These are phyloP conservation scores for Castanopsis chinensis DNA, from an alignment of 306 rosid species.

Conservation along the genomic window DNA sequence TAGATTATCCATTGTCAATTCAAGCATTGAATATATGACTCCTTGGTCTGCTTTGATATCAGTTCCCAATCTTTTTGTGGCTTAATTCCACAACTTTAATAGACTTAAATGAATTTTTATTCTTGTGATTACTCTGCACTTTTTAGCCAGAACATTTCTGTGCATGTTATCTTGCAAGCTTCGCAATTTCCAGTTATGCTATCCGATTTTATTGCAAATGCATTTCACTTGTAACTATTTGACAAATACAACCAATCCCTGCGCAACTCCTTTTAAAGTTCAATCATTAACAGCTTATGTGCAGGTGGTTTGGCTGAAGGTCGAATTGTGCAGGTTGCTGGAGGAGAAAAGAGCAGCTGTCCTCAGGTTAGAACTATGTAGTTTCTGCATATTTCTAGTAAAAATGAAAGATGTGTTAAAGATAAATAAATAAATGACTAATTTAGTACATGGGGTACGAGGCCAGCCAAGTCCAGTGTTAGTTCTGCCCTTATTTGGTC, in stretches of 20 bases:
- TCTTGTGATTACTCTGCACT: background rate
- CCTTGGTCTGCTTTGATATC: background rate
- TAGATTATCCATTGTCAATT: background rate
- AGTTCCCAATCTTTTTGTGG: conserved; percentile 2
- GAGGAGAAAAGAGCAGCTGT: conserved; percentile 91
- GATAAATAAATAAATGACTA: background rate
- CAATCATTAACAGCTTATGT: conserved; percentile 45
- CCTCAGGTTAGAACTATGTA: conserved; percentile 58
- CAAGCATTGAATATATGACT: background rate
- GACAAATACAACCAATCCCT: conserved; percentile 19
- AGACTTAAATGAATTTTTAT: background rate
- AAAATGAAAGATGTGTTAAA: conserved; percentile 6
- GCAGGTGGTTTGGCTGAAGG: conserved; percentile 95
- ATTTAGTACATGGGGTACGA: background rate
- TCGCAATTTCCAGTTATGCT: background rate
- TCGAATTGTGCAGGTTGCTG: conserved; percentile 81
- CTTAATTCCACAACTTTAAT: conserved; percentile 12
- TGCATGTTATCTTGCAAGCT: background rate
- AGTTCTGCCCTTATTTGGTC: background rate
- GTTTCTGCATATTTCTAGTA: conserved; percentile 14
- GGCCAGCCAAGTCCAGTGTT: background rate
- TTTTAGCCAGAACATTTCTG: background rate
- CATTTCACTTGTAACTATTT: conserved; percentile 17
- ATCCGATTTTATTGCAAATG: background rate
- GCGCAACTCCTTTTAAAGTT: conserved; percentile 31